Base-by-base conservation (phyloP, 2,329 filamentous ascomycete species). In the Sphaerulina musiva region DNA sequence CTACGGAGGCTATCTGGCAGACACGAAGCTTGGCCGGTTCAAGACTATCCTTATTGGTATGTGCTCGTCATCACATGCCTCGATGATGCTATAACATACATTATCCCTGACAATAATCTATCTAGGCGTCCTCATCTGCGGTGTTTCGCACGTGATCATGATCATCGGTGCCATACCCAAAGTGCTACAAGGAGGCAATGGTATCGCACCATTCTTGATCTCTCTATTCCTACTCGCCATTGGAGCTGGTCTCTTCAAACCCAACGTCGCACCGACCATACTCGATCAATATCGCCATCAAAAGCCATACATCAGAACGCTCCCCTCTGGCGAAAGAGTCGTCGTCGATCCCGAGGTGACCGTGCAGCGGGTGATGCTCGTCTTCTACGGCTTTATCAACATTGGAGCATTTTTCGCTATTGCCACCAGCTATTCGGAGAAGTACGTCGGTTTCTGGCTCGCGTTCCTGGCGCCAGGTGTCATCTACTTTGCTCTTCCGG, bases 191-290 rank as follows among this genome's bases (percentile, higher is more conserved):
- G 58, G 52, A 38, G 58, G 59, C 4, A 56, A 62, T 38, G 62
- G 56, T 11, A 50, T 57, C 36, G 60, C 57, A 8, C 62, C 62
- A 5, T 64, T 64, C 46, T 85, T 89, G 84, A 76, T 83, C 59
- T 85, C 85, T 0, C 73, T 89, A 4, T 60, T 68, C 48, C 47
- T 66, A 10, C 57, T 68, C n/a, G 66, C 63, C 23, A 68, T 86
- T 23, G 86, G 86, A 46, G 86, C 85, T 1, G 86, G 86, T 57
- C 84, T 86, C 62, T 89, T 90, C 80, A 91, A 91, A 75, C 81
- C 85, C 59, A 91, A 90, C 66, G 84, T 91, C 43, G 72, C 70
- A 6, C 75, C 75, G 1, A 63, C 74, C 14, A 70, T 77, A 20
- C 71, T 74, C 8, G 75, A 78, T 56, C 75, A 77, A 61, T 72